Conservation (phyloP, 441 rosid species). For the Bocquillonia castaneifolia region DNA sequence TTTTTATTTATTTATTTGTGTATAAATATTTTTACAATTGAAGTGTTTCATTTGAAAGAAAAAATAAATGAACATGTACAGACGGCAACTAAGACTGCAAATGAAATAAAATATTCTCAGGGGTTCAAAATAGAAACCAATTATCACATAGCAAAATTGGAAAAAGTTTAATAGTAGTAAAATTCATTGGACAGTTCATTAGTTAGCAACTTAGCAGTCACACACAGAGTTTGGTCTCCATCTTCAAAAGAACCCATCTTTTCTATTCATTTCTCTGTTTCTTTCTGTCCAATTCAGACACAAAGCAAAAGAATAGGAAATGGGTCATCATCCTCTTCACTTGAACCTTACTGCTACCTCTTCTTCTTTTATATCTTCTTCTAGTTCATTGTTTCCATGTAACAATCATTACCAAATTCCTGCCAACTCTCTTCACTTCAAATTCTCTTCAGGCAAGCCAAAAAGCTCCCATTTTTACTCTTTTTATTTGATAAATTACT, state of each 20-base stretch:
- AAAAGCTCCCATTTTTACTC: neutral
- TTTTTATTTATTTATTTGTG: too few species aligned
- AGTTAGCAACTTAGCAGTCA: neutral
- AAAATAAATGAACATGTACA: neutral
- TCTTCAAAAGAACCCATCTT: too few species aligned
- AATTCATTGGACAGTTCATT: too few species aligned
- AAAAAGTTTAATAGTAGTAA: too few species aligned
- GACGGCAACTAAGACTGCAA: slow-evolving; percentile 2
- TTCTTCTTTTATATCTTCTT: neutral
- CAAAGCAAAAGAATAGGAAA: neutral
- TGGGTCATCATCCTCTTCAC: slow-evolving; percentile 17
- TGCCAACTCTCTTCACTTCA: slow-evolving; percentile 4
- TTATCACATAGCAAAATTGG: neutral
- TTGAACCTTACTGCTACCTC: slow-evolving; percentile 1
- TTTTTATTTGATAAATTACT: neutral
- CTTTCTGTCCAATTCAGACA: too few species aligned
- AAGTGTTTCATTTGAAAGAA: too few species aligned
- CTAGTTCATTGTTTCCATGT: slow-evolving; percentile 6
- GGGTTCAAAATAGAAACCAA: neutral
- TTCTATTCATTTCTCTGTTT: neutral
- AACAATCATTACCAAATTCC: slow-evolving; percentile 4
- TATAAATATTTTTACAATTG: too few species aligned
- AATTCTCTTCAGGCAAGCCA: slow-evolving; percentile 18
- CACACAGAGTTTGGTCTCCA: neutral
- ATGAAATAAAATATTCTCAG: neutral